Conservation (phyloP, 192 early-diverging fungal genomes). For the Umbelopsis sp. region DNA sequence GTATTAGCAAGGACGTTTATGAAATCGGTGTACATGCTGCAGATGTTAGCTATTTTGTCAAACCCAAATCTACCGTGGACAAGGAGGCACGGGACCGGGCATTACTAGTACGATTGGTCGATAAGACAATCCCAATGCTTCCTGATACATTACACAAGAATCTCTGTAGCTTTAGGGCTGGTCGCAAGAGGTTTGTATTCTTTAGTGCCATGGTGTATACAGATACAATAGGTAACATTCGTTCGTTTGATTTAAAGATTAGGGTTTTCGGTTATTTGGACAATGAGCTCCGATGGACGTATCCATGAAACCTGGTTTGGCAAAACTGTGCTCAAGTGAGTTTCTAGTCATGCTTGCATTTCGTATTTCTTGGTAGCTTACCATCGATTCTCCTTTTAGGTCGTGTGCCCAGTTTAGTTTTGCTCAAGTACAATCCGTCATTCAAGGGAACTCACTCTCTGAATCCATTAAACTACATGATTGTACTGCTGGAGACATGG, state of each 20-base stretch:
- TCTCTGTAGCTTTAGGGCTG: constrained; percentile 87
- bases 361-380: not conserved
- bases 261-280: constrained; percentile 96
- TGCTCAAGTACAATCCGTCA: not conserved
- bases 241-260: constrained; percentile 39
- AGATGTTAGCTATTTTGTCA: constrained; percentile 96
- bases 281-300: constrained; percentile 81
- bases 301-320: constrained; percentile 75
- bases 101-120: constrained; percentile 90
- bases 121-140: constrained; percentile 95
- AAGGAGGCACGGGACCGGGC: constrained; percentile 85
- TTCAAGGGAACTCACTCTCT: not conserved
- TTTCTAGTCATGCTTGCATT: not conserved
- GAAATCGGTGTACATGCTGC: constrained; percentile 85
- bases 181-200: constrained; percentile 60
- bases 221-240: not conserved
- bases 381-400: not conserved
- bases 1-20: constrained; percentile 58
- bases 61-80: constrained; percentile 87
- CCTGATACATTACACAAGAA: constrained; percentile 88
- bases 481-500: not conserved
- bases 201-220: not conserved
- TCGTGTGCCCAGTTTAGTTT: constrained; percentile 18
- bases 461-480: constrained; percentile 6
- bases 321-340: constrained; percentile 82